These are phyloP conservation scores for Ophiostoma ulmi DNA, from an alignment of 2,329 filamentous ascomycete genomes.

Conservation along the genomic window DNA sequence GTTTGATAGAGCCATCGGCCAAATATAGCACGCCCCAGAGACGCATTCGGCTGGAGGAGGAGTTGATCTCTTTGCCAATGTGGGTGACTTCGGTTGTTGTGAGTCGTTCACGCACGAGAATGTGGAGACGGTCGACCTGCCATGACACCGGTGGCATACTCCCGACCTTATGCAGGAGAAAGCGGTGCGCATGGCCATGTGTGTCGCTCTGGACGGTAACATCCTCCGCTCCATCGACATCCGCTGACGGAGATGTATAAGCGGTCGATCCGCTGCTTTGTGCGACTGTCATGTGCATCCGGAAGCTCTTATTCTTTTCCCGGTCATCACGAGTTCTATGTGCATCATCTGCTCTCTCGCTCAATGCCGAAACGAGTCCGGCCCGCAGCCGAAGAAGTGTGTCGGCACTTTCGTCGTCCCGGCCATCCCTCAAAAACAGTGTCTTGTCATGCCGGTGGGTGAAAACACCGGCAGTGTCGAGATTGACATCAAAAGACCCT, in stretches of 20 bases:
- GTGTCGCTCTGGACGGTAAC: slow-evolving; percentile 32
- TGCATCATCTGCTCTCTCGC: slow-evolving; percentile 3
- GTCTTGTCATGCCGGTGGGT: slow-evolving; percentile 47
- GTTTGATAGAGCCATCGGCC: slow-evolving; percentile 27
- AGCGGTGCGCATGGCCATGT: slow-evolving; percentile 43
- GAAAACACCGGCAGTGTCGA: slow-evolving; percentile 46
- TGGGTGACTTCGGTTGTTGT: neutral
- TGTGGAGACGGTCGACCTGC: slow-evolving; percentile 43
- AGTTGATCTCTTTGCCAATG: slow-evolving; percentile 5
- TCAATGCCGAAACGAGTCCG: slow-evolving; percentile 36
- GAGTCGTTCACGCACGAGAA: slow-evolving; percentile 48
- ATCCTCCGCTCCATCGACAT: slow-evolving; percentile 41
- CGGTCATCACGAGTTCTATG: slow-evolving; percentile 1
- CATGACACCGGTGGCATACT: slow-evolving; percentile 47
- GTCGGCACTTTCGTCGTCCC: slow-evolving; percentile 16
- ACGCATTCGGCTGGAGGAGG: slow-evolving; percentile 47
- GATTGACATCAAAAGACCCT: slow-evolving; percentile 29
- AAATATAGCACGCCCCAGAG: slow-evolving; percentile 50
- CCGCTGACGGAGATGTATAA: neutral
- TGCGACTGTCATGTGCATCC: slow-evolving; percentile 56
- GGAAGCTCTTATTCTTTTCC: slow-evolving; percentile 29
- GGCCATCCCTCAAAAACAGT: slow-evolving; percentile 40
- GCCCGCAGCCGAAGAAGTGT: slow-evolving; percentile 36
- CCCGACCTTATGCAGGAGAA: slow-evolving; percentile 48
- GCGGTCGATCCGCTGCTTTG: slow-evolving; percentile 40